A percentile compares a stretch with the other conserved stretches of the same genome.
Conservation (phyloP, 176 grass and related monocot genomes). For the Coix lacrymajobi region DNA sequence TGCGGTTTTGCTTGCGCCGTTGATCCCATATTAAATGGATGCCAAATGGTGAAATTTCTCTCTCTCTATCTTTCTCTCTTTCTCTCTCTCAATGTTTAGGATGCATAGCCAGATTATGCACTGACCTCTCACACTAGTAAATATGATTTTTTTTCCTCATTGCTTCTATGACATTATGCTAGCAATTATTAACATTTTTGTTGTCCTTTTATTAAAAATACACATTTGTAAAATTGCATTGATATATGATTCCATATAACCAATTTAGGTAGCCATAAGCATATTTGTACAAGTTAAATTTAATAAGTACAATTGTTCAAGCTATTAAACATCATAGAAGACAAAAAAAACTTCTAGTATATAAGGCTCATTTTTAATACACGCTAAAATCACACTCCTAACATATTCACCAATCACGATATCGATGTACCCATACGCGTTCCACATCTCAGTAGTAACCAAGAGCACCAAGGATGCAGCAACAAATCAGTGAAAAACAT, state of each 20-base stretch:
- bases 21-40: conserved; percentile 14
- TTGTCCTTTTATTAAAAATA: neutral
- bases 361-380: neutral
- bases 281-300: neutral
- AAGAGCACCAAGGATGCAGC: neutral
- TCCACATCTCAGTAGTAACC: neutral
- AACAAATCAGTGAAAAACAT: neutral
- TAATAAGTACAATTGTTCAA: neutral
- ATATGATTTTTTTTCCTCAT: neutral
- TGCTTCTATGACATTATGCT: neutral
- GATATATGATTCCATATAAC: neutral
- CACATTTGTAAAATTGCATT: neutral
- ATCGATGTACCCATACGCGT: neutral
- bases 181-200: neutral
- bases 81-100: neutral
- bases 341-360: neutral
- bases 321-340: neutral
- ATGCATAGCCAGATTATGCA: neutral
- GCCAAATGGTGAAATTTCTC: neutral
- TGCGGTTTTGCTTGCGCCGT: neutral
- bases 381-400: neutral
- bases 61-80: no score
- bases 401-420: neutral
- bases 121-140: neutral
- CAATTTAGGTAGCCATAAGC: neutral